Evolutionary conservation across 306 rosid genomes (phyloP), one percentile per base, ranked within the genome.

Genomic region (Sesbania bispinosa): DNA sequence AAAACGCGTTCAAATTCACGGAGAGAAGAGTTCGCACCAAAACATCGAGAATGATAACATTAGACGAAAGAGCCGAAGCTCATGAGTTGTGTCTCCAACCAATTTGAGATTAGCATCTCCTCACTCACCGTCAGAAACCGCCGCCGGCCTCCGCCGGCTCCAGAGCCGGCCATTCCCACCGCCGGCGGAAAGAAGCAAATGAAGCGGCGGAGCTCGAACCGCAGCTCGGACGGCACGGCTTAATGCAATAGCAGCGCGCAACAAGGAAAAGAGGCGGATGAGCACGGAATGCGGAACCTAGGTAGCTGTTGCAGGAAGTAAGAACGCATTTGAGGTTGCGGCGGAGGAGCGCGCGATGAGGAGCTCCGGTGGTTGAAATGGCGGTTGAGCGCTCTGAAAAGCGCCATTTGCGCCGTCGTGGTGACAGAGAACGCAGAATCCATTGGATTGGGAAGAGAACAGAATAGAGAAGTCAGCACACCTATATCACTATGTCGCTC

Each of bases 21-120:
- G n/a, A 46, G 54, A 47, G 11, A 61, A 35, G 54, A 68, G 64
- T 48, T 43, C 96, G 52, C 72, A 94, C 97, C 73, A 85, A 83
- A 80, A 94, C 99, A 66, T 94, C 99, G 58, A 94, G 96, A 57
- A 94, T 68, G 24, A 94, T 87, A 69, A 91, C 95, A 46, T 88
- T 94, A 7, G 89, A 61, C 15, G 87, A 70, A 48, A 81, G 57
- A 42, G 85, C 69, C 11, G 80, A 87, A 73, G 73, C 51, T 89
- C 99, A 63, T 88, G 85, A 21, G 72, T 72, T 0, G 79, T 80
- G 5, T 83, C 84, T 2, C 78, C 84, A 73, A 82, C 88, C 45
- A 90, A 73, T 51, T 87, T 83, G 14, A 67, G 33, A 74, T 67
- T 79, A 9, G 48, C 83, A 57, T 83, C 86, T 10, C 92, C 96